Base-by-base conservation (phyloP, 2,329 filamentous ascomycete genomes). In the Elsinoe fawcettii region DNA sequence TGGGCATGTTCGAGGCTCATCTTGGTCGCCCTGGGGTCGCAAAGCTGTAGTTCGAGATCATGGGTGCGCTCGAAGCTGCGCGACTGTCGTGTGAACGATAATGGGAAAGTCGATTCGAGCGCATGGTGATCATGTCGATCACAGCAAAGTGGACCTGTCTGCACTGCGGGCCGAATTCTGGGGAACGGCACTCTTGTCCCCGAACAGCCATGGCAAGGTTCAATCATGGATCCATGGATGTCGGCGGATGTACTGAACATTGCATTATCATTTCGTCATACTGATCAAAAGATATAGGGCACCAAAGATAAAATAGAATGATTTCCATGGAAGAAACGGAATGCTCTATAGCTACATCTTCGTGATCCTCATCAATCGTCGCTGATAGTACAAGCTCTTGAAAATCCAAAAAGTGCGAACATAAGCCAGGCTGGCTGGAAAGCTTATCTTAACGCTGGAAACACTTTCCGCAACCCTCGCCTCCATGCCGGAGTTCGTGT, bases 401-500 rank as follows among this genome's bases (percentile, higher is more conserved):
- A 34, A 51, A 7, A 16, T 18, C 16, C 18, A 47, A 47, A 34
- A 27, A 12, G 25, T 25, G 46, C 23, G 22, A 18, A 51, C 16
- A 18, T 9, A 32, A 11, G 20, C 20, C 2, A 34, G 11, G 4
- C 18, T 20, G 3, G 12, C n/a, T 2, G 7, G 25, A 22, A 25
- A 44, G 41, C 41, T 53, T 23, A 53, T 53, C 49, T 23, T 32
- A 53, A 27, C 3, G 57, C 37, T 18, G 54, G 55, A 14, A 68
- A 39, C 3, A 63, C 66, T 58, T 67, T 69, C 54, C 64, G 60
- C 65, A 67, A 69, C 14, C 37, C 41, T 27, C 54, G 12, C 20
- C 54, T 39, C 22, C 61, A 60, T 2, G 64, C 61, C 16, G 62
- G 65, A 12, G 27, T 51, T 34, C 58, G 59, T 37, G 56, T 54